Conservation (phyloP, 805 yeast species). For the Wickerhamiella bombiphila region DNA sequence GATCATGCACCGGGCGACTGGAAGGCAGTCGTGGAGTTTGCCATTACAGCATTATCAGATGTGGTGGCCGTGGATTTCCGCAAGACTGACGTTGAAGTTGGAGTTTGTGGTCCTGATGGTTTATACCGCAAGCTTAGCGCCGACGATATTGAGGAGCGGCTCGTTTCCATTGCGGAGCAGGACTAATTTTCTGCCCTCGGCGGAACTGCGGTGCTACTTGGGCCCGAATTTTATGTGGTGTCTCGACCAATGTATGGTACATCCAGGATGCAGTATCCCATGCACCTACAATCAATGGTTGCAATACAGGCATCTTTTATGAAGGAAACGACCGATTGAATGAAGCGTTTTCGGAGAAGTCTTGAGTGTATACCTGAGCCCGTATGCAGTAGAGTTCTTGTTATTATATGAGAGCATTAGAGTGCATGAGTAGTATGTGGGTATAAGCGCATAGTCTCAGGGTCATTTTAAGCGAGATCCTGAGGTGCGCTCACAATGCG, state of each 20-base stretch:
- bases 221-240: not conserved
- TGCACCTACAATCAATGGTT: constrained; percentile 2
- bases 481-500: no score
- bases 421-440: no score
- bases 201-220: constrained; percentile 2
- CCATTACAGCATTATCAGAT: constrained; percentile 71
- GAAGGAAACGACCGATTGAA: no score
- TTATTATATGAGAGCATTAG: no score
- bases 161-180: constrained; percentile 90
- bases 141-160: constrained; percentile 88
- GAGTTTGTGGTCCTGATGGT: constrained; percentile 61
- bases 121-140: constrained; percentile 53
- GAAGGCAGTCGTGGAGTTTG: constrained; percentile 80
- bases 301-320: constrained; percentile 4
- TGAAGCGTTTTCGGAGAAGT: no score
- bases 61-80: constrained; percentile 87
- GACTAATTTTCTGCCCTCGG: constrained; percentile 35
- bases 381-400: no score
- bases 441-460: no score
- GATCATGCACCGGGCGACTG: constrained; percentile 64
- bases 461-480: no score
- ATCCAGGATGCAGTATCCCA: constrained; percentile 1
- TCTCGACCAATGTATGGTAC: not conserved
- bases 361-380: no score
- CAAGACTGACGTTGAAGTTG: constrained; percentile 85